phyloP scores from a whole-genome alignment of 2,329 filamentous ascomycete species.

The Xylaria sp. region DNA sequence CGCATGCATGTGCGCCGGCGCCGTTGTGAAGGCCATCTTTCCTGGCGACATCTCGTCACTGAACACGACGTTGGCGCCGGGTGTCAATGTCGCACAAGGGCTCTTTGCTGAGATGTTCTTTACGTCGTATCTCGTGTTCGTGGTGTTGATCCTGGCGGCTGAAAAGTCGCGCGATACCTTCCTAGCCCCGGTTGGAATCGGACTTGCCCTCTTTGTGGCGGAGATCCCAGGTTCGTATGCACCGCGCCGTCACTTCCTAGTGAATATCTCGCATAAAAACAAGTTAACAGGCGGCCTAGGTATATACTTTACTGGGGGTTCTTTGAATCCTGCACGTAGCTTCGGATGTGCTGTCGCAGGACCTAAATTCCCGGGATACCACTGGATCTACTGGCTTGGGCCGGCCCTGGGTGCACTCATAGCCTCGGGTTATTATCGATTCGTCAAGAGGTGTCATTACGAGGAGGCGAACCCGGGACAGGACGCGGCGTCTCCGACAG shows the following conservation, averaged over 20 bases:
- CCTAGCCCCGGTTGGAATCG: slow-evolving; percentile 74
- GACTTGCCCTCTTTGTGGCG: slow-evolving; percentile 70
- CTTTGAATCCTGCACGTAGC: slow-evolving; percentile 57
- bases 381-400: slow-evolving; percentile 61
- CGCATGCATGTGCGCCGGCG: slow-evolving; percentile 65
- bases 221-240: slow-evolving; percentile 51
- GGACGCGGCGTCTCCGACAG: slow-evolving; percentile 40
- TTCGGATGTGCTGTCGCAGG: slow-evolving; percentile 57
- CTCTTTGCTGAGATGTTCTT: slow-evolving; percentile 72
- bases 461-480: slow-evolving; percentile 55
- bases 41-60: slow-evolving; percentile 56
- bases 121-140: slow-evolving; percentile 68
- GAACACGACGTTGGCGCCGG: slow-evolving; percentile 42
- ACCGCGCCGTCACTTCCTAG: background rate
- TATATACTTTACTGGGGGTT: slow-evolving; percentile 56
- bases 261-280: background rate
- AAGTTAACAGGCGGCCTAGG: slow-evolving; percentile 42
- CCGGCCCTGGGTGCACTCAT: slow-evolving; percentile 56
- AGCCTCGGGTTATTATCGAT: slow-evolving; percentile 55
- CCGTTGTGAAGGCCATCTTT: slow-evolving; percentile 65
- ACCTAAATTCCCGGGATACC: slow-evolving; percentile 52
- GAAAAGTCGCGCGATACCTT: slow-evolving; percentile 76
- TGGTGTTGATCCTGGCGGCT: slow-evolving; percentile 72
- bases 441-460: slow-evolving; percentile 58
- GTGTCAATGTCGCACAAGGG: slow-evolving; percentile 56